Evolutionary conservation across 148 eudicot species (phyloP).

Genomic region (Camellia lanceoleosa): DNA sequence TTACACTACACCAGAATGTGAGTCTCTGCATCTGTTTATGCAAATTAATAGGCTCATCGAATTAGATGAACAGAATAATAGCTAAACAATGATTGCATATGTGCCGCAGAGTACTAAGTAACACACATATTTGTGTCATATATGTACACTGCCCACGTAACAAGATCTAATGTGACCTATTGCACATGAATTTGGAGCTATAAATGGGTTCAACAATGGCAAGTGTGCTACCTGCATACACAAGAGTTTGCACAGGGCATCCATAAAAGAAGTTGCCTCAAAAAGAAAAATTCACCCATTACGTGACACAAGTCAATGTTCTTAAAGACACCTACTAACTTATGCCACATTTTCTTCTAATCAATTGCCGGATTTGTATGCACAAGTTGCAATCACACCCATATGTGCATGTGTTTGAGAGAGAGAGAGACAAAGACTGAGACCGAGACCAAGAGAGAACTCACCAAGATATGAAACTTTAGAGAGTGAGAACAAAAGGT

Average conservation of each 20-base stretch:
- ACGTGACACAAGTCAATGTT: not conserved
- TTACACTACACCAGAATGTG: no score
- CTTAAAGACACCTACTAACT: not conserved
- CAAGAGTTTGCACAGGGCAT: not conserved
- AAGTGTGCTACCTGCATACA: not conserved
- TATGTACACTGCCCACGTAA: not conserved
- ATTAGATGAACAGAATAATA: no score
- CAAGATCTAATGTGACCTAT: not conserved
- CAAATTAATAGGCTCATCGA: no score
- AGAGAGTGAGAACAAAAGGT: conserved; percentile 69
- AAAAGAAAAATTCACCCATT: not conserved
- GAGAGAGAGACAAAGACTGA: not conserved
- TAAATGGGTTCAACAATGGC: not conserved
- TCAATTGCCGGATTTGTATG: not conserved
- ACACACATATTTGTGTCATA: not conserved
- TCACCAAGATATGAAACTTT: conserved; percentile 29
- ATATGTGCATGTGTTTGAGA: not conserved
- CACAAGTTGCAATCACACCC: not conserved
- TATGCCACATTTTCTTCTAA: not conserved
- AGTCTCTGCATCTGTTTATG: no score
- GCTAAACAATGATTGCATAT: no score
- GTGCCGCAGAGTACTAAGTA: not conserved
- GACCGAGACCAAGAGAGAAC: conserved; percentile 1
- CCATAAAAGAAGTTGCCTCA: not conserved
- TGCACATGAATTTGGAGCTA: not conserved